Evolutionary conservation across 139 green algal species (phyloP).

Genomic region (Chlorella sorokiniana): DNA sequence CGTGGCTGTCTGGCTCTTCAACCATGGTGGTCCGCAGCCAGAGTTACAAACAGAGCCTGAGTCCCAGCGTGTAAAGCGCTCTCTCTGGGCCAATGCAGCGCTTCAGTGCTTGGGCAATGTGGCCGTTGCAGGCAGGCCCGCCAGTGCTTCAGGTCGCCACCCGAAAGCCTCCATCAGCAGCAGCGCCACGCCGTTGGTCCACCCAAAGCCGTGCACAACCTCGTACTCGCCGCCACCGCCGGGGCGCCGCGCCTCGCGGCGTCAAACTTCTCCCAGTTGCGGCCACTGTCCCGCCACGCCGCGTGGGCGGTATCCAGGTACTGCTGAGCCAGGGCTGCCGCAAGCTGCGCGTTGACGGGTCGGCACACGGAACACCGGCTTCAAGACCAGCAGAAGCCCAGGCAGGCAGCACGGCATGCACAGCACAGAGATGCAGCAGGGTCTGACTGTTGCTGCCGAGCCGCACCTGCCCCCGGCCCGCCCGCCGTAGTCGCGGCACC

Average conservation of each 20-base stretch:
- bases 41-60: too few relatives aligned
- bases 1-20: too few relatives aligned
- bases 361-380: too few relatives aligned
- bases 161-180: constrained; percentile 62
- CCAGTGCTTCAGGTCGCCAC: neutral
- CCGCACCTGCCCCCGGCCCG: constrained; percentile 9
- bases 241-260: constrained; percentile 19
- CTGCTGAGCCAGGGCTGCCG: constrained; percentile 43
- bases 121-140: too few relatives aligned
- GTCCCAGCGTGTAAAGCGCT: too few relatives aligned
- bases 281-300: constrained; percentile 22
- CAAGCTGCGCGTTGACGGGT: constrained; percentile 40
- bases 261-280: constrained; percentile 82
- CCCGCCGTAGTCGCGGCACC: constrained; percentile 13
- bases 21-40: too few relatives aligned
- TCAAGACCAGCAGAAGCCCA: neutral
- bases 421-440: neutral
- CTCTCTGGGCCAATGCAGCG: too few relatives aligned
- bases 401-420: neutral
- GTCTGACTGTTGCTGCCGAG: neutral
- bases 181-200: constrained; percentile 85
- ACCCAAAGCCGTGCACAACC: constrained; percentile 81
- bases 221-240: constrained; percentile 55
- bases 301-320: constrained; percentile 55
- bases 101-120: too few relatives aligned